Percentiles rank a stretch among this genome's conserved stretches.
These are phyloP conservation scores for Sphagnum fallax DNA, from an alignment of 228 moss, liverwort and hornwort genomes.

Conservation along the genomic window DNA sequence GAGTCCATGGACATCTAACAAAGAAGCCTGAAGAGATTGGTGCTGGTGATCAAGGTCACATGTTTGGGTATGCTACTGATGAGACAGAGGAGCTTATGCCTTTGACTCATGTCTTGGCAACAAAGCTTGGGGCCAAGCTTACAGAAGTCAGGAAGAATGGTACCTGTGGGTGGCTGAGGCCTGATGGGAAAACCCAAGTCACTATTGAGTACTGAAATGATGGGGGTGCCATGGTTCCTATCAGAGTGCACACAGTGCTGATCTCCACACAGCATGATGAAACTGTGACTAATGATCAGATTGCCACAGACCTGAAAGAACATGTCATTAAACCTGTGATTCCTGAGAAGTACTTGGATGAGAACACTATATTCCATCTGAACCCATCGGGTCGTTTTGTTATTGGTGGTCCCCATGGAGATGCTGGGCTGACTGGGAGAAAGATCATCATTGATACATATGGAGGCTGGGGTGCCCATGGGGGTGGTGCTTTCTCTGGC, in stretches of 20 bases:
- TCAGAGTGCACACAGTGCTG: slow-evolving; percentile 78
- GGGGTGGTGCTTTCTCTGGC: slow-evolving; percentile 80
- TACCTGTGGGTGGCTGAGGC: slow-evolving; percentile 78
- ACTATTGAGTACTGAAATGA: slow-evolving; percentile 83
- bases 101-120: slow-evolving; percentile 75
- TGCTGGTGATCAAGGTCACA: slow-evolving; percentile 85
- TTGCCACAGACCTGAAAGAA: slow-evolving; percentile 73
- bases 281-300: slow-evolving; percentile 92
- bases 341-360: slow-evolving; percentile 79
- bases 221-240: slow-evolving; percentile 70
- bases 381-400: slow-evolving; percentile 86
- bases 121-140: slow-evolving; percentile 71
- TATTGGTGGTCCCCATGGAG: slow-evolving; percentile 83
- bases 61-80: slow-evolving; percentile 95
- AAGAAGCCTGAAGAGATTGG: slow-evolving; percentile 94
- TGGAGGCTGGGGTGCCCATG: slow-evolving; percentile 91
- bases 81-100: slow-evolving; percentile 95
- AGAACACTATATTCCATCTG: slow-evolving; percentile 87
- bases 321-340: slow-evolving; percentile 91
- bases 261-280: slow-evolving; percentile 94
- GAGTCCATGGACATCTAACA: slow-evolving; percentile 80
- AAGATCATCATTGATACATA: slow-evolving; percentile 93
- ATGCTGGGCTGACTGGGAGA: slow-evolving; percentile 75
- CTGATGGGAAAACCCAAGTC: slow-evolving; percentile 90
- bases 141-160: slow-evolving; percentile 80